A percentile compares a stretch with the other conserved stretches of the same genome.
Conservation (phyloP, 2,329 filamentous ascomycete genomes). For the Grosmannia huntii region DNA sequence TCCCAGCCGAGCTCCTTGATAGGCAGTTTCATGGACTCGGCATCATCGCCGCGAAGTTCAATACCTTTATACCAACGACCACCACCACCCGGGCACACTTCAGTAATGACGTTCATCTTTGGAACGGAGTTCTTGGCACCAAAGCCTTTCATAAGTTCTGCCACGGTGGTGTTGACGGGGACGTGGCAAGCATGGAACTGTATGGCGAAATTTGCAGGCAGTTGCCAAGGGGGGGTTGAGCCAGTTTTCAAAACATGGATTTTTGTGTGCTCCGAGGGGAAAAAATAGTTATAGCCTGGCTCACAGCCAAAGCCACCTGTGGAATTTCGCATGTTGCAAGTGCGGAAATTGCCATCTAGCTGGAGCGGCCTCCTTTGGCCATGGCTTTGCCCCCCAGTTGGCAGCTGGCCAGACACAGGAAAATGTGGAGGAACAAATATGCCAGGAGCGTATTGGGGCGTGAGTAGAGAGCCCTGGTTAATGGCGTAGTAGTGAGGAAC, state of each 20-base stretch:
- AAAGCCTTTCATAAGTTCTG: slow-evolving; percentile 44
- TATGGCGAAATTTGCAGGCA: slow-evolving; percentile 27
- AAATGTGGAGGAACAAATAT: neutral
- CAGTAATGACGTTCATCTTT: slow-evolving; percentile 43
- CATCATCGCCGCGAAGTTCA: slow-evolving; percentile 35
- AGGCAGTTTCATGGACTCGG: slow-evolving; percentile 32
- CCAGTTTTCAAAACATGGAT: slow-evolving; percentile 42
- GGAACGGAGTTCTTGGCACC: slow-evolving; percentile 38
- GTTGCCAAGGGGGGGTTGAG: slow-evolving; percentile 38
- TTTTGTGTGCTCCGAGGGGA: slow-evolving; percentile 43
- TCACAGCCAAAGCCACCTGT: slow-evolving; percentile 46
- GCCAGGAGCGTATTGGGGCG: neutral
- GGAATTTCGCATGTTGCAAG: slow-evolving; percentile 41
- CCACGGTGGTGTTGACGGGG: slow-evolving; percentile 38
- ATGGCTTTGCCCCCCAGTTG: neutral
- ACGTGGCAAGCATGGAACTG: slow-evolving; percentile 38
- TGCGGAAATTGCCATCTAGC: slow-evolving; percentile 33
- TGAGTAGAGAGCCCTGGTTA: neutral
- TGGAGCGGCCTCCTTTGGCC: slow-evolving; percentile 20
- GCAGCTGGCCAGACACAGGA: neutral
- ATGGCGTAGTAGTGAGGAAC: neutral
- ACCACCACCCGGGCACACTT: slow-evolving; percentile 40
- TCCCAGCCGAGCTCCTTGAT: slow-evolving; percentile 50
- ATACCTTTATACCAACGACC: slow-evolving; percentile 48
- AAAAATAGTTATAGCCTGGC: slow-evolving; percentile 52